Evolutionary conservation across 345 rosid genomes (phyloP), one percentile per base, ranked within the genome.

Genomic region (Aquilaria sinensis): DNA sequence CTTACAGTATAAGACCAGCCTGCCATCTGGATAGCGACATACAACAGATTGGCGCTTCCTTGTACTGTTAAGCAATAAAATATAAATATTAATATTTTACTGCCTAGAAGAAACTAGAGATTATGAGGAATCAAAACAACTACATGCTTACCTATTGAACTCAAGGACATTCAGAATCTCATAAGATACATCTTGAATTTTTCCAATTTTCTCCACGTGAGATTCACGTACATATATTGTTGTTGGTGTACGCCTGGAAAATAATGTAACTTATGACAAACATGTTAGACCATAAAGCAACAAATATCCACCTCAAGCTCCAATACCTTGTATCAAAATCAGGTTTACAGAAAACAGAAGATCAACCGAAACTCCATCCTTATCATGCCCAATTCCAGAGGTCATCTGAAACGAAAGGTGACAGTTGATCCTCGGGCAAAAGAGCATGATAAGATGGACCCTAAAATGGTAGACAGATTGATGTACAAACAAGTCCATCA

Each of bases 41-140:
- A 95, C 92, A 80, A 95, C 96, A 69, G 99, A 95, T 77, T 95
- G 99, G 67, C 99, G 96, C 87, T 91, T 95, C 79, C 99, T 83
- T 10, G 96, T 89, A 81, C 99, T 95, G 80, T 76, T 76, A 63
- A 58, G 58, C 72, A 80, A 55, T 49, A 62, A 67, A 61, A 49
- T 61, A 49, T 12, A 56, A 13, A 64, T 16, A 62, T 70, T 54
- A 69, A 55, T 41, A 23, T 23, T 23, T 23, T 23, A 48, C 31
- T 63, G 55, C 30, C 14, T 60, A 57, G 37, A 66, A 73, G 2
- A 12, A 63, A 56, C 49, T 62, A 55, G 14, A 47, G 51, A 78
- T 51, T 4, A 46, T 55, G 50, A 61, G 23, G 52, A 3, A 51
- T 12, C 63, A 61, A 12, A 6, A 34, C 37, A 47, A 51, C 65